Base-by-base conservation (phyloP, 2,329 filamentous ascomycete genomes). In the Fusarium sp. region DNA sequence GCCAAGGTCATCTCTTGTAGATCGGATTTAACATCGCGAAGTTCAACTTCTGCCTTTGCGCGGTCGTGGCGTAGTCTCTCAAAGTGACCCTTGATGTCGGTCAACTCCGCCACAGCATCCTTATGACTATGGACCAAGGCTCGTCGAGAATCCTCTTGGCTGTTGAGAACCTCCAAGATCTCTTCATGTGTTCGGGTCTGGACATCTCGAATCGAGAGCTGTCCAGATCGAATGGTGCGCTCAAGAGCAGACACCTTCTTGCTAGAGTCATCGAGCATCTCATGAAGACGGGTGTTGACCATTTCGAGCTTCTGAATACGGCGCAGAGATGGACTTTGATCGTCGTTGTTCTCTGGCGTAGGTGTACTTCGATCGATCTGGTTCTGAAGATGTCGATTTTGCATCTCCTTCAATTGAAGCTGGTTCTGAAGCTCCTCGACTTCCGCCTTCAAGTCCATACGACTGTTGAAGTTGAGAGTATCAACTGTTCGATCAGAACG, bases 141-240 rank as follows among this genome's bases (percentile, higher is more conserved):
- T 59, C 92, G 89, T 45, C 96, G 89, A 28, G 93, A 94, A 66
- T 97, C 91, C 78, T 98, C 95, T 77, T 98, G 96, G 63, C 91
- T 95, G 78, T 94, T 97, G 75, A 98, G 90, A 39, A 97, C 85
- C 67, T 97, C 94, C 68, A 96, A 92, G 19, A 98, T 89, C 78
- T 98, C 96, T 75, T 97, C 94, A 72, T 98, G 94, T 7, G 94
- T 97, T 77, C 92, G 94, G 3, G 94, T 92, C 78, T 97, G 94
- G 45, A 98, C 89, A 78, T 98, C 95, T 48, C 94, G 92, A 43
- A 97, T 84, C 0, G 93, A 96, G 7, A 98, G 83, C 77, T 97
- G 92, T 14, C 94, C 96, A 35, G 90, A 92, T 59, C 91, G 92
- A 58, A 98, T 90, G 62, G 90, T 94, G 76, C 92, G 92, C 79